Base-by-base conservation (phyloP, 768 basidiomycete genomes). In the Symmetrospora coprosmae region DNA sequence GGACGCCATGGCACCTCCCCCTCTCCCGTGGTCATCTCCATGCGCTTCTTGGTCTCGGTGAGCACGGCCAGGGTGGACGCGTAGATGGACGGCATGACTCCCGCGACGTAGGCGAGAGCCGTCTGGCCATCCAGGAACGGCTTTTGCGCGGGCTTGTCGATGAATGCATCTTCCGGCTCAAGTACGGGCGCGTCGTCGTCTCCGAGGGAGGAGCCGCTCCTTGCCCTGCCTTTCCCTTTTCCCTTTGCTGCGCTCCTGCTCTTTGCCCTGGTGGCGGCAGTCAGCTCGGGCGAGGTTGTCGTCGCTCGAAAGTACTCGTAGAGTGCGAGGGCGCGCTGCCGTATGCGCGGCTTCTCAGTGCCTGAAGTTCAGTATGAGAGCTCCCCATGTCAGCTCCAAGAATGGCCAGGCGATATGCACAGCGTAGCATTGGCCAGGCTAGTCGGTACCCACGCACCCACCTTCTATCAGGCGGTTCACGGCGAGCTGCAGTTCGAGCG, bases 81-180 rank as follows among this genome's bases (percentile, higher is more conserved):
- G 70, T 85, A 91, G 73, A 89, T 85, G 2, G 83, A 81, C 0
- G 88, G 88, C 64, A 91, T 78, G n/a, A 82, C 84, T 48, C 90
- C 78, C 13, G 85, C 82, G 14, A 84, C 83, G 70, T 89, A 91
- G 4, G 88, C 88, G 25, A 84, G 82, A 23, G 83, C 86, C 64
- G 89, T 85, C 27, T 84, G 78, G 55, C 79, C 76, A 38, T 78
- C 78, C 19, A 58, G 14, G 31, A 59, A 72, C 72, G 34, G 78
- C 76, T 67, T 85, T 82, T 51, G 75, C 73, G 39, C 19, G 75
- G 73, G 33, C 13, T 82, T 82, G 64, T 78, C 81, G 71, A 86
- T 86, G 61, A 73, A 74, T 8, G 75, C 75, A 58, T 81, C 74
- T n/a, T n/a, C n/a, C n/a, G n/a, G n/a, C n/a, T n/a, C n/a, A n/a